These are phyloP conservation scores for Beta vulgaris DNA, from an alignment of 148 eudicot genomes.

Conservation along the genomic window DNA sequence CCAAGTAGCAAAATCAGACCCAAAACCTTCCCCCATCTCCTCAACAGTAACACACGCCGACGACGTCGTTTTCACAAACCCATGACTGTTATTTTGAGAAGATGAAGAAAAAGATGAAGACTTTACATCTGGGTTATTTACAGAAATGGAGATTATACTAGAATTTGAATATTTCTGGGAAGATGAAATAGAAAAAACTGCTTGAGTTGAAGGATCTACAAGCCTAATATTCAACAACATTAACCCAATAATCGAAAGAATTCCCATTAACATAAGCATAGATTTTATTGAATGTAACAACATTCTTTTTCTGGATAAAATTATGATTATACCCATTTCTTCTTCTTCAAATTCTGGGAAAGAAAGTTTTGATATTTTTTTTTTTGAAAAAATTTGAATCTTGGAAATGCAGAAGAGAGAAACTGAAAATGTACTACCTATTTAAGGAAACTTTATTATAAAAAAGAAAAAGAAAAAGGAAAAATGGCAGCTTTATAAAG, in stretches of 20 bases:
- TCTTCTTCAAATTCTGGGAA: too few relatives aligned
- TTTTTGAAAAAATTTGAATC: background rate
- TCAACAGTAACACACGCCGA: constrained; percentile 77
- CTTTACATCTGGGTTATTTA: constrained; percentile 5
- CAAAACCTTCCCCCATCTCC: constrained; percentile 63
- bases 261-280: constrained; percentile 30
- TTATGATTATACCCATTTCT: too few relatives aligned
- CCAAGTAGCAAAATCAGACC: constrained; percentile 34
- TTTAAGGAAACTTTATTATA: too few relatives aligned
- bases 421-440: background rate
- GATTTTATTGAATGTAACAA: constrained; percentile 26
- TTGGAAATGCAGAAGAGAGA: background rate
- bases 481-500: too few relatives aligned
- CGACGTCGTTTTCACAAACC: constrained; percentile 12
- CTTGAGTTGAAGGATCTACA: constrained; percentile 40
- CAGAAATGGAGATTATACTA: constrained; percentile 24
- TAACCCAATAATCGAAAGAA: constrained; percentile 42
- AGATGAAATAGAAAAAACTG: constrained; percentile 21
- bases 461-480: too few relatives aligned
- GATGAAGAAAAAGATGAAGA: background rate
- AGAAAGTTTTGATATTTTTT: too few relatives aligned
- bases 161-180: constrained; percentile 22
- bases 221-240: constrained; percentile 45
- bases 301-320: constrained; percentile 38
- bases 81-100: background rate